Percentiles rank a stretch among this genome's conserved stretches.
phyloP scores from a whole-genome alignment of 176 grass and related monocot genomes.

The Hyparrhenia diplandra region DNA sequence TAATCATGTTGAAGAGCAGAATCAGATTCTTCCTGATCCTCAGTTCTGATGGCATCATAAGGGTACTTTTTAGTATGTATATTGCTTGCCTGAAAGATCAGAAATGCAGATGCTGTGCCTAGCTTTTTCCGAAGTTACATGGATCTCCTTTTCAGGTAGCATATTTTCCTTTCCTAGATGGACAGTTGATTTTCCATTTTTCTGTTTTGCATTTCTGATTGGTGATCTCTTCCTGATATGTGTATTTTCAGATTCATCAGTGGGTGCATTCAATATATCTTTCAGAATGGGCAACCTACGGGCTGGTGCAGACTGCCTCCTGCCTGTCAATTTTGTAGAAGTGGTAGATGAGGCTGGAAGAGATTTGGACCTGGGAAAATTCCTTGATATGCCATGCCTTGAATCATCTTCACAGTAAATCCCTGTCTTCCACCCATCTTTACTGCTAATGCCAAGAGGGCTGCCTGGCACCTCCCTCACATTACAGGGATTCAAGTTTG shows the following conservation, averaged over 20 bases:
- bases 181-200: slow-evolving; percentile 1
- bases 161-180: slow-evolving; percentile 50
- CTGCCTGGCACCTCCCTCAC: background rate
- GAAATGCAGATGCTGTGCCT: slow-evolving; percentile 46
- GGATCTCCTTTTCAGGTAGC: slow-evolving; percentile 57
- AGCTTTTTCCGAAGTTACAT: slow-evolving; percentile 53
- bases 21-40: slow-evolving; percentile 12
- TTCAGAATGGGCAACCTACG: slow-evolving; percentile 47
- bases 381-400: slow-evolving; percentile 20
- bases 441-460: slow-evolving; percentile 56
- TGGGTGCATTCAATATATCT: slow-evolving; percentile 34
- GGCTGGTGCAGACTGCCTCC: slow-evolving; percentile 20
- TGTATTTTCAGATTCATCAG: slow-evolving; percentile 39
- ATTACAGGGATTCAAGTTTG: slow-evolving; percentile 1
- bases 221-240: slow-evolving; percentile 24
- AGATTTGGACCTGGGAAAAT: slow-evolving; percentile 56
- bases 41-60: slow-evolving; percentile 17
- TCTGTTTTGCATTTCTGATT: slow-evolving; percentile 28
- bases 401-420: slow-evolving; percentile 29
- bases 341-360: slow-evolving; percentile 34
- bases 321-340: slow-evolving; percentile 8
- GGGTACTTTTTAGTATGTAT: slow-evolving; percentile 16
- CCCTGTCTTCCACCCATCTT: slow-evolving; percentile 53
- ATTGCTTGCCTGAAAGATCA: slow-evolving; percentile 2
- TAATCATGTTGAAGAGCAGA: background rate